These are phyloP conservation scores for Effrenium voratum DNA, from an alignment of 73 alveolate genomes.

Conservation along the genomic window DNA sequence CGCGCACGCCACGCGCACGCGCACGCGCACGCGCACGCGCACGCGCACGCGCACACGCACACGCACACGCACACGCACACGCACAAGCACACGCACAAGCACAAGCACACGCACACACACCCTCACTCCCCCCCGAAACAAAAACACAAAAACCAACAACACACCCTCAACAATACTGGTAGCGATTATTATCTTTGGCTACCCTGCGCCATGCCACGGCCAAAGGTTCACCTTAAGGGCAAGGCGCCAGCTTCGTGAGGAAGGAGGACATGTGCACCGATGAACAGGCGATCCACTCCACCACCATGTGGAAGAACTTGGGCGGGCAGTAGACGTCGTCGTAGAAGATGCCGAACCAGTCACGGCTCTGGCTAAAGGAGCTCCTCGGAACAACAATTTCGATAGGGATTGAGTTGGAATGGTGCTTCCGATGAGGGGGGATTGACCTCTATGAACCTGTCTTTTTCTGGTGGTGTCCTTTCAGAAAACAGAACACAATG, in stretches of 20 bases:
- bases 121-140: too few relatives aligned
- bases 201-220: not conserved
- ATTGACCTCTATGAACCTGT: too few relatives aligned
- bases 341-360: slow-evolving; percentile 85
- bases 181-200: not conserved
- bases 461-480: too few relatives aligned
- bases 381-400: not conserved
- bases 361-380: slow-evolving; percentile 81
- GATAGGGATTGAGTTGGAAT: not conserved
- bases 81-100: too few relatives aligned
- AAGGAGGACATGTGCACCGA: slow-evolving; percentile 54
- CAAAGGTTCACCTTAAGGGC: not conserved
- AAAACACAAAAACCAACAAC: not conserved
- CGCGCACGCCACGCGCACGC: too few relatives aligned
- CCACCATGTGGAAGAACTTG: not conserved
- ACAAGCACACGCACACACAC: too few relatives aligned
- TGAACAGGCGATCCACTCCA: slow-evolving; percentile 65
- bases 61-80: too few relatives aligned
- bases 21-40: too few relatives aligned
- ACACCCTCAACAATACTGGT: not conserved
- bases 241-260: slow-evolving; percentile 41
- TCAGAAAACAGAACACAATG: too few relatives aligned
- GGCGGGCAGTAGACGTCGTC: slow-evolving; percentile 93
- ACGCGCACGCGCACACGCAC: too few relatives aligned
- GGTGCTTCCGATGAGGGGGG: too few relatives aligned